Base-by-base conservation (phyloP, 257 asterid species). In the Paraleonurus japonicus region DNA sequence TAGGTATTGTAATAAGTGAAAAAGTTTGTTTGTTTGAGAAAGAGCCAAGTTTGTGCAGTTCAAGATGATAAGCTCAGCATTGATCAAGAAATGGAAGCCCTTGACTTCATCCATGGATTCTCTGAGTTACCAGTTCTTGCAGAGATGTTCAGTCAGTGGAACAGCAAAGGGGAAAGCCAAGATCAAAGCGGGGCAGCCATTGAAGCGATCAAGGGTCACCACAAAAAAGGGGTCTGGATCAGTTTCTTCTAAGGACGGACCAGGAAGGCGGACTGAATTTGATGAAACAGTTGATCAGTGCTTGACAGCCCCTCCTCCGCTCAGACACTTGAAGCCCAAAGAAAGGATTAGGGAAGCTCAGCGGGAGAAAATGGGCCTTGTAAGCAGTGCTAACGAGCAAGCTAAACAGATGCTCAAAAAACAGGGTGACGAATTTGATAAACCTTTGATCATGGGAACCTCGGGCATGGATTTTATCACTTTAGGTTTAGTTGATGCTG, bases 141-240 rank as follows among this genome's bases (percentile, higher is more conserved):
- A 90, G 65, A 77, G 89, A 75, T 89, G 98, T 72, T 81, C 80
- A 1, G 98, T 94, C 63, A 94, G 96, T 78, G 85, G 97, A 53
- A 94, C 97, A 5, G 96, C 97, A 0, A 93, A 90, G 75, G 99
- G 99, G 7, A 94, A 94, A 71, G 86, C 80, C 4, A 94, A 94
- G 80, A 4, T 85, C 63, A 94, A 94, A 81, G 67, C 81, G 2
- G 93, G 83, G 10, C 86, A 80, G 70, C 73, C 81, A 22, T 78
- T 91, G 79, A 94, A 89, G 75, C 81, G 89, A 37, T 83, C 90
- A 1, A 91, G 85, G 75, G 77, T 91, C 30, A 80, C 95, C 2
- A 83, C 80, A 0, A 94, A 84, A 63, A 89, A 88, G 79, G 92
- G 95, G 22, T 27, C 83, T 4, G 81, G 76, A 1, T 9, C 79